Evolutionary conservation across 2,329 filamentous ascomycete species (phyloP).

Genomic region (Beauveria brongniartii): DNA sequence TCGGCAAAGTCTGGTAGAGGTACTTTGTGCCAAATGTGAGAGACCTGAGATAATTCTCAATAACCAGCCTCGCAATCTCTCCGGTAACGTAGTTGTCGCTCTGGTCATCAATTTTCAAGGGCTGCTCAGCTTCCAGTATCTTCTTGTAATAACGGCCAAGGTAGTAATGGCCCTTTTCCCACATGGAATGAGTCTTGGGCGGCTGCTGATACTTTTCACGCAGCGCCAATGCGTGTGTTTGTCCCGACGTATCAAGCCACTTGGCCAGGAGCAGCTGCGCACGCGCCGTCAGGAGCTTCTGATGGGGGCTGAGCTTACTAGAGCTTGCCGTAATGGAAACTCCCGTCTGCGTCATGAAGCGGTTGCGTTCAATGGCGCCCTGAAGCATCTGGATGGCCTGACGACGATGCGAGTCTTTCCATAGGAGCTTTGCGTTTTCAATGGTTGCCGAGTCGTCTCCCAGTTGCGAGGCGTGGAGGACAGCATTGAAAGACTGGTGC

Average conservation of each 20-base stretch:
- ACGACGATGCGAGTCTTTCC: slow-evolving; percentile 86
- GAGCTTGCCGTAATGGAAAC: slow-evolving; percentile 13
- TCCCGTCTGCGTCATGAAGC: slow-evolving; percentile 52
- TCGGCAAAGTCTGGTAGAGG: slow-evolving; percentile 87
- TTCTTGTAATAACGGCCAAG: slow-evolving; percentile 97
- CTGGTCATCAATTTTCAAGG: slow-evolving; percentile 67
- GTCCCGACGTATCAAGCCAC: slow-evolving; percentile 92
- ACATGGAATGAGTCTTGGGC: slow-evolving; percentile 59
- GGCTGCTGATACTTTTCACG: slow-evolving; percentile 78
- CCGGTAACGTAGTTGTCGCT: slow-evolving; percentile 69
- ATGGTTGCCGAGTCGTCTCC: slow-evolving; percentile 84
- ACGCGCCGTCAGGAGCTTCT: slow-evolving; percentile 59
- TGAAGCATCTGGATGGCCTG: slow-evolving; percentile 92
- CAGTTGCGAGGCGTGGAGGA: slow-evolving; percentile 77
- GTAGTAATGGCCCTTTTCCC: slow-evolving; percentile 98
- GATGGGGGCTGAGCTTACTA: slow-evolving; percentile 36
- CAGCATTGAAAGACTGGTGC: slow-evolving; percentile 86
- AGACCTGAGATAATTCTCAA: slow-evolving; percentile 87
- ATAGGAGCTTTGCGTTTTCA: slow-evolving; percentile 86
- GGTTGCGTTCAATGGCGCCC: slow-evolving; percentile 72
- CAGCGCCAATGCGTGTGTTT: slow-evolving; percentile 76
- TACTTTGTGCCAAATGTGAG: slow-evolving; percentile 89
- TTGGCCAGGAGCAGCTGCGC: slow-evolving; percentile 87
- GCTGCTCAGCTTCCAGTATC: slow-evolving; percentile 80
- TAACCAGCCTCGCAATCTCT: slow-evolving; percentile 77